Evolutionary conservation across 2,329 filamentous ascomycete genomes (phyloP).

Genomic region (Fusarium sp.): DNA sequence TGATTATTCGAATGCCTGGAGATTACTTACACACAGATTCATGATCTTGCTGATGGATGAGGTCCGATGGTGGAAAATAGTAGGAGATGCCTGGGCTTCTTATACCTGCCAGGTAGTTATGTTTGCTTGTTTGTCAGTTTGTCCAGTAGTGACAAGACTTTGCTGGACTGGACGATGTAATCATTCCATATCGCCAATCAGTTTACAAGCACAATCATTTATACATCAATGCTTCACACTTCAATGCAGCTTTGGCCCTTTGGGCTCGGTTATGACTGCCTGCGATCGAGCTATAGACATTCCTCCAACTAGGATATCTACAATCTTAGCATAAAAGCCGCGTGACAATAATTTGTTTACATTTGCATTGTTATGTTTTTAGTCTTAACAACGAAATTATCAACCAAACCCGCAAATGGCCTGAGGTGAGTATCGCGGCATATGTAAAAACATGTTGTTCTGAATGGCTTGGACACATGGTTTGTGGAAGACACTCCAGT

Average conservation of each 20-base stretch:
- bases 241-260: neutral
- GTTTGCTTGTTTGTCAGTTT: neutral
- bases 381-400: neutral
- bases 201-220: neutral
- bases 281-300: neutral
- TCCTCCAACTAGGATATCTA: fast-evolving
- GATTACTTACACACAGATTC: no score
- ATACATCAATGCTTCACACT: neutral
- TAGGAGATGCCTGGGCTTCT: no score
- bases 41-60: neutral
- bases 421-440: neutral
- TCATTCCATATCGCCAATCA: neutral
- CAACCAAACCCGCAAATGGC: no score
- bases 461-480: fast-evolving
- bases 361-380: neutral
- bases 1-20: neutral
- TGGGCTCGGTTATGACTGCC: neutral
- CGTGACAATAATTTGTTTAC: neutral
- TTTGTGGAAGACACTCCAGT: neutral
- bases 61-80: neutral
- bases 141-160: neutral
- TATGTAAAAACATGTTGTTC: neutral
- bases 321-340: fast-evolving
- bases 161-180: neutral
- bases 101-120: neutral